phyloP scores from a whole-genome alignment of 371 early-diverging fungal species.

The Vairimorpha apis region DNA sequence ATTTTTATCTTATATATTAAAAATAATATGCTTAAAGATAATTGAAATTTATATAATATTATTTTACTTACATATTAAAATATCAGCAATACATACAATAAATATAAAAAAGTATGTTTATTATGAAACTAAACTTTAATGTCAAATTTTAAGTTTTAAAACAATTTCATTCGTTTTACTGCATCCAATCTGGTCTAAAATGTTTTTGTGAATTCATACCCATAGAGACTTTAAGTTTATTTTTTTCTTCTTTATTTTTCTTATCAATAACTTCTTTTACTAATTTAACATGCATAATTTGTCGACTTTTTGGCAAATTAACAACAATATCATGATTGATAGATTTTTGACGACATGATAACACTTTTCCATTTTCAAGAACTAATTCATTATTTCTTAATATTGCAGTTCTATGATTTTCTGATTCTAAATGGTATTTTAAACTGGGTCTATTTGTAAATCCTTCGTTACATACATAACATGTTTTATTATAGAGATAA shows the following conservation, averaged over 20 bases:
- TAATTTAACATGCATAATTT: not conserved
- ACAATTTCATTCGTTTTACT: too few species aligned
- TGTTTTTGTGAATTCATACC: conserved; percentile 35
- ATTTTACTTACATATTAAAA: too few species aligned
- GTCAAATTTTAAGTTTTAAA: too few species aligned
- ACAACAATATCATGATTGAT: not conserved
- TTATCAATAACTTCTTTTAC: conserved; percentile 2
- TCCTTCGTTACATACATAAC: conserved; percentile 44
- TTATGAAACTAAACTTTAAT: too few species aligned
- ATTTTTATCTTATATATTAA: too few species aligned
- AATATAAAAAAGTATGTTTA: too few species aligned
- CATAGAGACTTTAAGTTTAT: conserved; percentile 27
- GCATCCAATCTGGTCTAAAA: conserved; percentile 45
- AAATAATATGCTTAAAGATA: too few species aligned
- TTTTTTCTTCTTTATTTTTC: conserved; percentile 13
- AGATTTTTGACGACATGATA: not conserved
- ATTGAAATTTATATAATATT: too few species aligned
- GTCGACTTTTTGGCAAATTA: not conserved
- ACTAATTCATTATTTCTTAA: conserved; percentile 10
- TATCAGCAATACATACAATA: too few species aligned
- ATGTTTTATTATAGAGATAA: conserved; percentile 14
- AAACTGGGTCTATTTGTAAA: conserved; percentile 12
- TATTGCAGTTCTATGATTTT: conserved; percentile 24
- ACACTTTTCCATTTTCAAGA: conserved; percentile 32
- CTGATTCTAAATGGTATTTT: conserved; percentile 16